These are phyloP conservation scores for Naematelia encephala DNA, from an alignment of 768 basidiomycete species.

Conservation along the genomic window DNA sequence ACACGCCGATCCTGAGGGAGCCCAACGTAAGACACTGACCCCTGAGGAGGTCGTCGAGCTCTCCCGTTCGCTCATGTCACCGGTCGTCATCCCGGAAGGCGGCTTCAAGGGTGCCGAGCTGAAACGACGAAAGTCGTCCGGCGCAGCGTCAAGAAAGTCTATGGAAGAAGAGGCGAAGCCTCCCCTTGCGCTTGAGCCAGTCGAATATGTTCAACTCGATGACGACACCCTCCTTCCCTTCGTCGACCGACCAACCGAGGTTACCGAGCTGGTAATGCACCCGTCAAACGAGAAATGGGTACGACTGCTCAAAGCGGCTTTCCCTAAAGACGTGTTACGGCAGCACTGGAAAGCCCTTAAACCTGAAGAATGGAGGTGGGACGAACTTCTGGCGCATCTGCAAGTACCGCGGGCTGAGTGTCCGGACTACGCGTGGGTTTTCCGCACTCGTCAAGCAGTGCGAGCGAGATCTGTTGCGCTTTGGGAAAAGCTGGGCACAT, in stretches of 20 bases:
- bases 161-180: neutral
- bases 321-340: slow-evolving; percentile 42
- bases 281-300: slow-evolving; percentile 59
- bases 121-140: slow-evolving; percentile 35
- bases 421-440: slow-evolving; percentile 70
- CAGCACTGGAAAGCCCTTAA: slow-evolving; percentile 58
- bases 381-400: slow-evolving; percentile 67
- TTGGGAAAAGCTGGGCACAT: slow-evolving; percentile 86
- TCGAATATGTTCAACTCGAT: slow-evolving; percentile 49
- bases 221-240: slow-evolving; percentile 79
- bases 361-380: slow-evolving; percentile 64
- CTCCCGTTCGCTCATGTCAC: slow-evolving; percentile 34
- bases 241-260: slow-evolving; percentile 75
- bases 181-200: slow-evolving; percentile 45
- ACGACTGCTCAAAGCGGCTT: slow-evolving; percentile 43
- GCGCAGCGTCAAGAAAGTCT: slow-evolving; percentile 3
- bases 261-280: slow-evolving; percentile 62
- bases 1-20: slow-evolving; percentile 14
- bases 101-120: slow-evolving; percentile 41
- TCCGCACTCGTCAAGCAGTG: slow-evolving; percentile 70
- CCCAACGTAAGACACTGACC: slow-evolving; percentile 28
- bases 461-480: slow-evolving; percentile 74
- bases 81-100: slow-evolving; percentile 38
- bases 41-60: slow-evolving; percentile 47
- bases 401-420: slow-evolving; percentile 54